These are phyloP conservation scores for Arctium minus DNA, from an alignment of 129 eudicot genomes.

Conservation along the genomic window DNA sequence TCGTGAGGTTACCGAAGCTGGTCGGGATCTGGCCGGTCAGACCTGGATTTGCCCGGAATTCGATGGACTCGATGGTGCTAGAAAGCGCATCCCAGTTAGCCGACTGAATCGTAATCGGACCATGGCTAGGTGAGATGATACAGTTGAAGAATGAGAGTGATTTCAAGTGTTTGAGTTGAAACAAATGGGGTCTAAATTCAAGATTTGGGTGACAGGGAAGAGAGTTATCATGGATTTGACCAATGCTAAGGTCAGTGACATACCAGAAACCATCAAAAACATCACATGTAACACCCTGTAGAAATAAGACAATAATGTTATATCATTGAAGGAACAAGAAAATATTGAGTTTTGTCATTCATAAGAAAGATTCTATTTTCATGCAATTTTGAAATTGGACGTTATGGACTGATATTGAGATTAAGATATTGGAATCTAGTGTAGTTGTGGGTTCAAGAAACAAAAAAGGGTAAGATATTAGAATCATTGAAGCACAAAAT, in stretches of 20 bases:
- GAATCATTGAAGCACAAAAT: no score
- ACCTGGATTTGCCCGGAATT: constrained; percentile 63
- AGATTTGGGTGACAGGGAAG: constrained; percentile 58
- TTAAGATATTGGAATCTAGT: no score
- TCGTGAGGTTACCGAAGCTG: constrained; percentile 54
- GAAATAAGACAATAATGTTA: neutral
- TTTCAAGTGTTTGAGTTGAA: constrained; percentile 56
- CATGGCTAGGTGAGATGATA: constrained; percentile 34
- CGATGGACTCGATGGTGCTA: constrained; percentile 47
- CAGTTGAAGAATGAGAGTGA: constrained; percentile 73
- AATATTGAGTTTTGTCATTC: neutral
- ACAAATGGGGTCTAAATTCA: constrained; percentile 55
- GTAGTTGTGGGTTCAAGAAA: neutral
- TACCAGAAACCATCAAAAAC: constrained; percentile 76
- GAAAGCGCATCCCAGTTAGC: constrained; percentile 50
- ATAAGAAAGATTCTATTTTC: neutral
- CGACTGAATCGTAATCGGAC: constrained; percentile 41
- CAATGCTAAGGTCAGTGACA: constrained; percentile 64
- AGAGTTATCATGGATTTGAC: constrained; percentile 77
- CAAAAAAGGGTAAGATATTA: neutral
- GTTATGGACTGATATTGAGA: neutral
- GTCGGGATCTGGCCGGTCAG: constrained; percentile 54
- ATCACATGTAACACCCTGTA: constrained; percentile 90
- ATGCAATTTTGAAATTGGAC: neutral
- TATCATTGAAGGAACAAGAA: neutral